phyloP scores from a whole-genome alignment of 192 early-diverging fungal species.

The Coemansia sp. region DNA sequence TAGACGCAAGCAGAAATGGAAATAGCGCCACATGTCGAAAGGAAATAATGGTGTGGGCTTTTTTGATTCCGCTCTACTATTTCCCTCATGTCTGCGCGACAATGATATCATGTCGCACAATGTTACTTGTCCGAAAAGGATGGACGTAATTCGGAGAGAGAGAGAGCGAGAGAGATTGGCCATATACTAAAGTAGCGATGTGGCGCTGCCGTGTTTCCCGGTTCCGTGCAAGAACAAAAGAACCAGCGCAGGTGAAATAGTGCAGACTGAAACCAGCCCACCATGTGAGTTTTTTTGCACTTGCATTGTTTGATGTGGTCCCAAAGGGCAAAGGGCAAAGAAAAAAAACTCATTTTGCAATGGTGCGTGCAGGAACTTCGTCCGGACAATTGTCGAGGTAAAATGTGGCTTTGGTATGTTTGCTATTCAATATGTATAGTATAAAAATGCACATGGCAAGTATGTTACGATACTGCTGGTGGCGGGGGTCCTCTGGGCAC shows the following conservation, averaged over 20 bases:
- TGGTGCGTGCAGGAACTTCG: not conserved
- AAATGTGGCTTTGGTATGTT: not conserved
- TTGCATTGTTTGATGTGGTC: not conserved
- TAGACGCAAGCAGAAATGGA: not conserved
- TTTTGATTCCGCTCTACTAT: not conserved
- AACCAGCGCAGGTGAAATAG: not conserved
- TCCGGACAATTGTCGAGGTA: not conserved
- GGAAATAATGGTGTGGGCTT: too few species aligned
- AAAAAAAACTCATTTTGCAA: too few species aligned
- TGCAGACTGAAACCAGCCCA: not conserved
- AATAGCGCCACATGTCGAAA: not conserved
- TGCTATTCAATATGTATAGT: too few species aligned
- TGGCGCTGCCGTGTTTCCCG: not conserved
- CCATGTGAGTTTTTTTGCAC: too few species aligned
- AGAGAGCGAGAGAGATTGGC: too few species aligned
- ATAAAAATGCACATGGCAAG: too few species aligned
- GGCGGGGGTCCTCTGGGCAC: not conserved
- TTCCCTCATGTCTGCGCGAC: constrained; percentile 2
- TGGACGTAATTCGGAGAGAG: too few species aligned
- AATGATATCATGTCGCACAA: not conserved
- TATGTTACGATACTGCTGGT: not conserved
- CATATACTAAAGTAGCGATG: too few species aligned
- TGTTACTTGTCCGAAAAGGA: too few species aligned
- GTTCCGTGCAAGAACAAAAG: not conserved
- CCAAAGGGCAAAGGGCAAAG: not conserved